Evolutionary conservation across 768 basidiomycete genomes (phyloP).

Genomic region (Russula foetens): DNA sequence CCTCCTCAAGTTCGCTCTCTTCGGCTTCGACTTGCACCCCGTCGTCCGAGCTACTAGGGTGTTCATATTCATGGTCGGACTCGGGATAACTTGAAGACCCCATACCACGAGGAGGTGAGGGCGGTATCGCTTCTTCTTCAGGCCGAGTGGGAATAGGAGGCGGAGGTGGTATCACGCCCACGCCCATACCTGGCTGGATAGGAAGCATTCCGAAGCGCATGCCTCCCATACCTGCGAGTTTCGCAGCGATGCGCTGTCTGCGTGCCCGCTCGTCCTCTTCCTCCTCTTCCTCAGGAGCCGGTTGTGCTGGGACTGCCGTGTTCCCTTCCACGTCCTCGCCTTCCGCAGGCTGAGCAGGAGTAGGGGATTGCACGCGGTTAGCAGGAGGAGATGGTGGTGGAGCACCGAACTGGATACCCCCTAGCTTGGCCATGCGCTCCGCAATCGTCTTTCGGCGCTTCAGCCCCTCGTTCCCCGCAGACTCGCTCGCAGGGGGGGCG

Average conservation of each 20-base stretch:
- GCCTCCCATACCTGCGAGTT: constrained; percentile 48
- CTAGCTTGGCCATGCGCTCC: constrained; percentile 91
- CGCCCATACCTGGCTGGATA: constrained; percentile 8
- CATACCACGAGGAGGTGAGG: constrained; percentile 23
- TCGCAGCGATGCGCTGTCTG: constrained; percentile 44
- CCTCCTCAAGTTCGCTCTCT: constrained; percentile 67
- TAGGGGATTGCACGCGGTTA: constrained; percentile 31
- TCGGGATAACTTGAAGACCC: constrained; percentile 29
- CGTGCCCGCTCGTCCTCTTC: constrained; percentile 57
- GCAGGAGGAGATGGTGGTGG: constrained; percentile 49
- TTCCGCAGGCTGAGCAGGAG: constrained; percentile 23
- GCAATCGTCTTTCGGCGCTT: constrained; percentile 65
- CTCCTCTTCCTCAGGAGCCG: constrained; percentile 22
- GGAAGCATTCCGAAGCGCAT: constrained; percentile 52
- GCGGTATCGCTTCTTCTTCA: constrained; percentile 23
- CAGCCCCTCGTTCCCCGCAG: constrained; percentile 39
- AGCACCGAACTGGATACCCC: constrained; percentile 76
- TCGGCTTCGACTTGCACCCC: constrained; percentile 59
- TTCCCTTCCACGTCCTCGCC: constrained; percentile 19
- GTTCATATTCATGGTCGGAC: constrained; percentile 37
- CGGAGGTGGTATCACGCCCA: constrained; percentile 17
- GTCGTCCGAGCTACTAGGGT: constrained; percentile 42
- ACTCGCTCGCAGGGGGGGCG: constrained; percentile 19
- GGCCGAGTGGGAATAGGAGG: neutral
- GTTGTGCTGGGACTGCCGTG: constrained; percentile 22